phyloP scores from a whole-genome alignment of 768 basidiomycete genomes.

The Paxillus involutus region DNA sequence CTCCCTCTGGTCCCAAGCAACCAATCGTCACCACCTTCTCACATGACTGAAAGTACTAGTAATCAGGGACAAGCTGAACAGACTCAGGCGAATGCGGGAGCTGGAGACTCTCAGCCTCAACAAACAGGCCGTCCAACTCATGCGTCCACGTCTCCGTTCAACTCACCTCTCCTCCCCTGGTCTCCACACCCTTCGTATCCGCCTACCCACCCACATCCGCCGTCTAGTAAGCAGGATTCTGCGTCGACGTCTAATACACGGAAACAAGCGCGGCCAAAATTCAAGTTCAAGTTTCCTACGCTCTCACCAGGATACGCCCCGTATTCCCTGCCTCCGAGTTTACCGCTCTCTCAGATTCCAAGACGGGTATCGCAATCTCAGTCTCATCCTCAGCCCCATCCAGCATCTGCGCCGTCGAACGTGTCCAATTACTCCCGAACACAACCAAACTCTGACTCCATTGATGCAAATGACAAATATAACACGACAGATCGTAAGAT shows the following conservation, averaged over 20 bases:
- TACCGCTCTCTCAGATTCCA: background rate
- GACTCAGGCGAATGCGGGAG: too few species aligned
- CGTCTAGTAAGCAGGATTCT: background rate
- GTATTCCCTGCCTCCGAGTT: background rate
- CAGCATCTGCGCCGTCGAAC: background rate
- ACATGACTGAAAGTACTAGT: too few species aligned
- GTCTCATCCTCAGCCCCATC: background rate
- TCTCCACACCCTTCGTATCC: background rate
- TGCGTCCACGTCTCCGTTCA: background rate
- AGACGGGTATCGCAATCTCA: background rate
- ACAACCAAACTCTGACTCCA: background rate
- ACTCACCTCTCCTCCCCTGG: background rate
- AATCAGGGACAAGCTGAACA: too few species aligned
- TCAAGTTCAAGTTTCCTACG: background rate
- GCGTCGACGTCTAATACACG: too few species aligned
- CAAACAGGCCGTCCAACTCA: background rate
- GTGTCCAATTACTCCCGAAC: background rate
- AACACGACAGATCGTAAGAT: constrained; percentile 65
- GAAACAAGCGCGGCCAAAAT: background rate
- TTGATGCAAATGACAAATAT: constrained; percentile 36
- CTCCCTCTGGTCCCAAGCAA: too few species aligned
- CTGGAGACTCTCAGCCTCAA: background rate
- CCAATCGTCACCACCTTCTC: too few species aligned
- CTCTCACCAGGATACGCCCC: background rate
- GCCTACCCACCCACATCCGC: background rate